These are phyloP conservation scores for Cubamyces sp. DNA, from an alignment of 768 basidiomycete genomes.

Conservation along the genomic window DNA sequence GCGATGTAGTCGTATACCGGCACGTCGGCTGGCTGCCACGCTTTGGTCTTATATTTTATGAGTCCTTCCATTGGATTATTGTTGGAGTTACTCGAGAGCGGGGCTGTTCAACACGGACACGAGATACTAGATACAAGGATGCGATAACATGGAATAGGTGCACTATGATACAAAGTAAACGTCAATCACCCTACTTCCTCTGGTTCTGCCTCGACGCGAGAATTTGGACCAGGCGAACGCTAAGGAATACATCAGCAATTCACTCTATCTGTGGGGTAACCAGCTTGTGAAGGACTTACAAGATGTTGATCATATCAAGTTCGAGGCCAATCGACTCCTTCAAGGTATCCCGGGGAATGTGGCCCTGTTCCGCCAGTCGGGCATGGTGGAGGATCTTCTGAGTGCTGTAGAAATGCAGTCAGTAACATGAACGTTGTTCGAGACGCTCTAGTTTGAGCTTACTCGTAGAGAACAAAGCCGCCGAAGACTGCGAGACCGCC, in stretches of 20 bases:
- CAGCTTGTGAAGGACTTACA: slow-evolving; percentile 48
- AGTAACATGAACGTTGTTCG: slow-evolving; percentile 10
- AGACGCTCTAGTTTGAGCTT: slow-evolving; percentile 30
- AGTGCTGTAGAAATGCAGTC: slow-evolving; percentile 50
- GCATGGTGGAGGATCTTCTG: slow-evolving; percentile 85
- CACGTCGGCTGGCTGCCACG: neutral
- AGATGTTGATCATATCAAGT: slow-evolving; percentile 90
- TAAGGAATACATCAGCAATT: slow-evolving; percentile 33
- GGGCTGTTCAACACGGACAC: neutral
- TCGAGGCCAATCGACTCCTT: slow-evolving; percentile 79
- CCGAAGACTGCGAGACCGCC: slow-evolving; percentile 88
- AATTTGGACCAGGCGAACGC: slow-evolving; percentile 81
- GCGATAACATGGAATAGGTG: slow-evolving; percentile 4
- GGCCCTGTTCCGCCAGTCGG: slow-evolving; percentile 69
- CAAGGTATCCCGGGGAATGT: slow-evolving; percentile 71
- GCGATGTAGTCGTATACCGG: slow-evolving; percentile 1
- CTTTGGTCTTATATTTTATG: neutral
- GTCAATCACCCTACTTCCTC: slow-evolving; percentile 43
- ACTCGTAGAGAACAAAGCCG: slow-evolving; percentile 89
- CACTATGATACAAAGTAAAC: slow-evolving; percentile 2
- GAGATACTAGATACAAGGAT: slow-evolving; percentile 2
- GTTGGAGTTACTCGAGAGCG: neutral
- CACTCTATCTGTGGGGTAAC: neutral
- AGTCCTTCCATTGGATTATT: neutral
- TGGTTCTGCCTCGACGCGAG: slow-evolving; percentile 68